Conservation (phyloP, 164 flowering plant species). For the Chimonanthus praecox region DNA sequence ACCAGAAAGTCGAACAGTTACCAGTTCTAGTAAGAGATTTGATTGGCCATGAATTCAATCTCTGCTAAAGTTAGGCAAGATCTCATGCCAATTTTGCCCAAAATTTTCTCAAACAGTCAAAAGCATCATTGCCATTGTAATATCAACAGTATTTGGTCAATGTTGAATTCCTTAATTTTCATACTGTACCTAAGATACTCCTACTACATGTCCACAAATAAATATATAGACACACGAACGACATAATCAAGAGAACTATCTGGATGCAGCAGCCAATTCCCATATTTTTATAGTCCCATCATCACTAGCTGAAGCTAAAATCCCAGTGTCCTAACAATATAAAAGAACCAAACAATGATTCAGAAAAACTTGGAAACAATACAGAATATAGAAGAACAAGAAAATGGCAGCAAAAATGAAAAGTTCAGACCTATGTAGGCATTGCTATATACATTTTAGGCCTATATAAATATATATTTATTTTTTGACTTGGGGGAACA, state of each 20-base stretch:
- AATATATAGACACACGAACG: too few relatives aligned
- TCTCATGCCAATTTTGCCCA: too few relatives aligned
- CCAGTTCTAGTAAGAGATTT: too few relatives aligned
- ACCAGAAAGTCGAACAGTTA: too few relatives aligned
- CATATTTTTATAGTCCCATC: slow-evolving; percentile 83
- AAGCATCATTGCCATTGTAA: too few relatives aligned
- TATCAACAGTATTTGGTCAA: too few relatives aligned
- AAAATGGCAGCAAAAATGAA: not conserved
- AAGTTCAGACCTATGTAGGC: not conserved
- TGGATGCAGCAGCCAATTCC: slow-evolving; percentile 45
- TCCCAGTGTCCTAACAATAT: slow-evolving; percentile 14
- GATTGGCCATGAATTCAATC: too few relatives aligned
- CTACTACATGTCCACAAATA: too few relatives aligned
- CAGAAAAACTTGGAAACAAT: not conserved
- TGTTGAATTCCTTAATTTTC: too few relatives aligned
- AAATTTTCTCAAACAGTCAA: too few relatives aligned
- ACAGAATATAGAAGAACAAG: not conserved
- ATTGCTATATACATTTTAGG: not conserved
- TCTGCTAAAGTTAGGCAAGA: too few relatives aligned
- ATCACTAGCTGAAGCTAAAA: slow-evolving; percentile 86
- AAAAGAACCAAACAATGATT: not conserved
- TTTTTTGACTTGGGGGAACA: not conserved
- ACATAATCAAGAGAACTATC: slow-evolving; percentile 3
- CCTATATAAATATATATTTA: not conserved
- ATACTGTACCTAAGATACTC: too few relatives aligned